These are phyloP conservation scores for Kandelia obovata DNA, from an alignment of 345 rosid species.

Conservation along the genomic window DNA sequence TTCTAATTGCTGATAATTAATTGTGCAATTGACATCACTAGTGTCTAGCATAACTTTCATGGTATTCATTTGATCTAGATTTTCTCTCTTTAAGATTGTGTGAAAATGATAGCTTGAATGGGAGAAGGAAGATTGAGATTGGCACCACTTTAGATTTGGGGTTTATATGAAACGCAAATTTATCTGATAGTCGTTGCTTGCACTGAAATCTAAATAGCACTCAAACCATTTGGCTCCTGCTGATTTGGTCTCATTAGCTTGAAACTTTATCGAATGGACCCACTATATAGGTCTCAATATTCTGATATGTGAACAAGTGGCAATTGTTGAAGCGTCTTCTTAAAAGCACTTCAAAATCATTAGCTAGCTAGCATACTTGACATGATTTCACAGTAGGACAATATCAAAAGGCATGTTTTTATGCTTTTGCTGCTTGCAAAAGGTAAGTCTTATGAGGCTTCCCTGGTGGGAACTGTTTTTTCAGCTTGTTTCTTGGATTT, in stretches of 20 bases:
- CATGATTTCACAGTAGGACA: not conserved
- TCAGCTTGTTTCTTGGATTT: conserved; percentile 1
- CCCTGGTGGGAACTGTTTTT: not conserved
- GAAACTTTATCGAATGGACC: no score
- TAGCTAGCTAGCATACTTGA: not conserved
- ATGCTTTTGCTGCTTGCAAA: not conserved
- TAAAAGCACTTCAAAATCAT: not conserved
- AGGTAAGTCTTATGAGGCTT: not conserved
- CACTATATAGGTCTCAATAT: not conserved
- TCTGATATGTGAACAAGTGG: not conserved
- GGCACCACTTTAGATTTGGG: not conserved
- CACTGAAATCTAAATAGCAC: not conserved
- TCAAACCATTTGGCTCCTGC: not conserved
- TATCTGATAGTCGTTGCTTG: not conserved
- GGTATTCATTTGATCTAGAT: no score
- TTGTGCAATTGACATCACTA: no score
- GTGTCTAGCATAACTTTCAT: no score
- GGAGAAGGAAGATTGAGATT: not conserved
- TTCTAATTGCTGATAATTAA: no score
- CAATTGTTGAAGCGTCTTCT: not conserved
- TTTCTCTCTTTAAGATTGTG: no score
- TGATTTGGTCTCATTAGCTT: not conserved
- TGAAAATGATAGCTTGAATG: no score
- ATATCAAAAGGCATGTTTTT: no score
- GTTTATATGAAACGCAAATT: not conserved